A percentile compares a stretch with the other conserved stretches of the same genome.
phyloP scores from a whole-genome alignment of 768 basidiomycete genomes.

The Suillus discolor region DNA sequence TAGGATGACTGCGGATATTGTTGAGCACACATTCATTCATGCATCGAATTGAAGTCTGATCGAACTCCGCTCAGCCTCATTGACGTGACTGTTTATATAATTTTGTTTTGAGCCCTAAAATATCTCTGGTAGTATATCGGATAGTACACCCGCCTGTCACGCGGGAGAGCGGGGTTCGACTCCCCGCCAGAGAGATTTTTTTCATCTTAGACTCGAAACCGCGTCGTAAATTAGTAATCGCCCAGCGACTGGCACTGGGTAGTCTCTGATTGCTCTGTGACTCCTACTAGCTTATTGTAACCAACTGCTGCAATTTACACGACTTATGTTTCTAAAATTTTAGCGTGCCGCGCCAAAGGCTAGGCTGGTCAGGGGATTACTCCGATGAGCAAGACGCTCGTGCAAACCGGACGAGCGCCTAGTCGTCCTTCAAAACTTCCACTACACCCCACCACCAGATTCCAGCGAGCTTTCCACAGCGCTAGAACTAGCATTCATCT shows the following conservation, averaged over 20 bases:
- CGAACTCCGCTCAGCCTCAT: too few species aligned
- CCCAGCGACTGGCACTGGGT: too few species aligned
- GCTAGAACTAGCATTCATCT: background rate
- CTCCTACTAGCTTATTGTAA: background rate
- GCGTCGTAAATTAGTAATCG: too few species aligned
- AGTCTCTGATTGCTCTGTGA: too few species aligned
- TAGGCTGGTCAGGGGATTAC: too few species aligned
- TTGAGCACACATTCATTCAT: too few species aligned
- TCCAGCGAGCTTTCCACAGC: background rate
- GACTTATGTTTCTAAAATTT: background rate
- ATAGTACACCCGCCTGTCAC: slow-evolving; percentile 39
- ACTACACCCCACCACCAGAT: background rate
- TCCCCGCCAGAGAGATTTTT: slow-evolving; percentile 33
- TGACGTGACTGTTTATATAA: background rate
- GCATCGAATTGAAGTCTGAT: too few species aligned
- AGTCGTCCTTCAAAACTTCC: background rate
- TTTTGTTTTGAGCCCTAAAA: background rate
- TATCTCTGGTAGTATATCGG: slow-evolving; percentile 37
- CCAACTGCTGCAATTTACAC: background rate
- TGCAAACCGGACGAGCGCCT: background rate
- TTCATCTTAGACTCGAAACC: too few species aligned
- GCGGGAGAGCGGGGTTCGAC: slow-evolving; percentile 38
- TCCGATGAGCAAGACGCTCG: background rate
- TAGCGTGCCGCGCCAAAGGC: background rate
- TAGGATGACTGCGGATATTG: background rate